Percentiles rank a stretch among this genome's conserved stretches.
These are phyloP conservation scores for Homolaphlyctis polyrhiza DNA, from an alignment of 371 early-diverging fungal genomes.

Conservation along the genomic window DNA sequence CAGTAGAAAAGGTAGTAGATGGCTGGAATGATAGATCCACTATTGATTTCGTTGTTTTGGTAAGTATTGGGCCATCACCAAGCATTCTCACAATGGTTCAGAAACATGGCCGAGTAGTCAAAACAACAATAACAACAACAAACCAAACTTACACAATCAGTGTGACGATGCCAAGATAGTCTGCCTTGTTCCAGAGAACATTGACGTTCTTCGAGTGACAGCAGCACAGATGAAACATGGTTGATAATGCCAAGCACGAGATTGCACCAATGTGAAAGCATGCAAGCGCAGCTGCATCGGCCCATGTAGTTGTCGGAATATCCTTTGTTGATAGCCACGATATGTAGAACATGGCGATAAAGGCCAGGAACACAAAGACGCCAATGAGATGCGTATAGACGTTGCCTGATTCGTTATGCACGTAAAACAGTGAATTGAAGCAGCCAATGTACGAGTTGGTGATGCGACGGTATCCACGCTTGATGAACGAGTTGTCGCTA, in stretches of 20 bases:
- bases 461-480: slow-evolving; percentile 71
- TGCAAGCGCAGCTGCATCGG: slow-evolving; percentile 15
- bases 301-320: slow-evolving; percentile 3
- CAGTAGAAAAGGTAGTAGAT: slow-evolving; percentile 65
- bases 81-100: too few species aligned
- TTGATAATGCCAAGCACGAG: slow-evolving; percentile 73
- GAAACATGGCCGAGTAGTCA: neutral
- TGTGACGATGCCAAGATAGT: slow-evolving; percentile 88
- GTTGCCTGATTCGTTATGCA: slow-evolving; percentile 90
- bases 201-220: slow-evolving; percentile 73
- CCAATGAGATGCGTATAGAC: slow-evolving; percentile 82
- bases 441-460: slow-evolving; percentile 69
- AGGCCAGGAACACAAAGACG: slow-evolving; percentile 55
- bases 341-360: slow-evolving; percentile 49
- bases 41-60: too few species aligned
- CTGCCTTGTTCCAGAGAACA: slow-evolving; percentile 73
- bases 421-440: slow-evolving; percentile 64
- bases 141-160: slow-evolving; percentile 42
- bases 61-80: too few species aligned
- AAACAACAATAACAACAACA: neutral
- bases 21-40: slow-evolving; percentile 33
- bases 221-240: slow-evolving; percentile 77
- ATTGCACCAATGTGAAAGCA: slow-evolving; percentile 60
- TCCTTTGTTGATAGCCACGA: slow-evolving; percentile 23
- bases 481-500: slow-evolving; percentile 31